Percentiles rank a stretch among this genome's conserved stretches.
Conservation (phyloP, 805 yeast genomes). For the Candida golubevii region DNA sequence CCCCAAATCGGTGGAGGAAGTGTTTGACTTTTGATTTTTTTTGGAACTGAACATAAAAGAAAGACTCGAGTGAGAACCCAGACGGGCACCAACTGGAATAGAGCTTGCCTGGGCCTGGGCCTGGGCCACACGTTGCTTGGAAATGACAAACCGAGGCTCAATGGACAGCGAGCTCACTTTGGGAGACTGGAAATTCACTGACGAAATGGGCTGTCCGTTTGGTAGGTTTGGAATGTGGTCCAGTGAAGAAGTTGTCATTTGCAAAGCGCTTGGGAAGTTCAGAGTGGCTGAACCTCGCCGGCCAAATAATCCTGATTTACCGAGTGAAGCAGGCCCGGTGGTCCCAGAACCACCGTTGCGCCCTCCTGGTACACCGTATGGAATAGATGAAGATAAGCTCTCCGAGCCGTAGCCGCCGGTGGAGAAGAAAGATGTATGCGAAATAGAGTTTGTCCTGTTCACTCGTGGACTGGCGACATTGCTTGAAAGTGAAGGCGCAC, state of each 20-base stretch:
- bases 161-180: conserved; percentile 54
- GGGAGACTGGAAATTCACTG: conserved; percentile 70
- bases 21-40: conserved; percentile 33
- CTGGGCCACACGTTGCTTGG: conserved; percentile 66
- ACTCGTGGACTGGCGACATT: conserved; percentile 36
- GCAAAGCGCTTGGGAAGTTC: conserved; percentile 13
- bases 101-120: conserved; percentile 28
- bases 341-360: conserved; percentile 14
- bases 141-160: conserved; percentile 83
- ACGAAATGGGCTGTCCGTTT: conserved; percentile 54
- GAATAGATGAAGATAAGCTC: conserved; percentile 56
- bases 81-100: conserved; percentile 29
- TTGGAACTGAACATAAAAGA: conserved; percentile 44
- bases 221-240: conserved; percentile 47
- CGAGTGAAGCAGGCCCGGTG: conserved; percentile 5
- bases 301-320: conserved; percentile 9
- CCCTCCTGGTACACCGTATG: conserved; percentile 71
- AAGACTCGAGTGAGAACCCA: conserved; percentile 44
- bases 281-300: conserved; percentile 5
- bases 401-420: conserved; percentile 33
- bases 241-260: conserved; percentile 13
- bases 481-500: conserved; percentile 16
- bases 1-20: conserved; percentile 39
- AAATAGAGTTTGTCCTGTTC: conserved; percentile 35
- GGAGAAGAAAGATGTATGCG: conserved; percentile 37